These are phyloP conservation scores for Curvularia lunata DNA, from an alignment of 2,329 filamentous ascomycete genomes.

Conservation along the genomic window DNA sequence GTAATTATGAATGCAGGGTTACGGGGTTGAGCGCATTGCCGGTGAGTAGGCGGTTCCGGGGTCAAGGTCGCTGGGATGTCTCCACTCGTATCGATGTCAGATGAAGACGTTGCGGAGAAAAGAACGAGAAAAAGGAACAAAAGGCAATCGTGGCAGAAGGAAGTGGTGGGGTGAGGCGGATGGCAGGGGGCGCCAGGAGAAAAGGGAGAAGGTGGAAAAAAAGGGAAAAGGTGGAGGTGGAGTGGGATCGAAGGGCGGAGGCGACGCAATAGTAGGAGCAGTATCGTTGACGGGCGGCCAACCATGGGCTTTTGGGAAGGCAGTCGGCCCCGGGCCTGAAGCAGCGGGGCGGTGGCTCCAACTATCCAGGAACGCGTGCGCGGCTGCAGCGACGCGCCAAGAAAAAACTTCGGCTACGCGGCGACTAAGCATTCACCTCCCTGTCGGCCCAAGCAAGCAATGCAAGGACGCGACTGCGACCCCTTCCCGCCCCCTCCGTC, in stretches of 20 bases:
- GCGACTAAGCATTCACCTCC: constrained; percentile 10
- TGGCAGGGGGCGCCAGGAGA: not conserved
- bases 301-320: constrained; percentile 15
- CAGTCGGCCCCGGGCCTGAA: constrained; percentile 12
- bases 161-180: not conserved
- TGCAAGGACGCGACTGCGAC: not conserved
- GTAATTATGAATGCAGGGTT: constrained; percentile 15
- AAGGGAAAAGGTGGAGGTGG: not conserved
- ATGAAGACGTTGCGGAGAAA: constrained; percentile 6
- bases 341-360: constrained; percentile 16
- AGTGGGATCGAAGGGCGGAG: not conserved
- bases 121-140: not conserved
- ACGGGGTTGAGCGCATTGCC: constrained; percentile 23
- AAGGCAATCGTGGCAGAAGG: not conserved
- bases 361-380: constrained; percentile 25
- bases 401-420: constrained; percentile 15
- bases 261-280: not conserved
- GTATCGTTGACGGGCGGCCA: constrained; percentile 6
- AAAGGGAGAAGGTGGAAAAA: constrained; percentile 1
- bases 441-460: not conserved
- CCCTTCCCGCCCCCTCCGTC: not conserved
- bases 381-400: not conserved
- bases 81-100: constrained; percentile 7
- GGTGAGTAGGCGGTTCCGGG: constrained; percentile 7
- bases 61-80: not conserved